Base-by-base conservation (phyloP, 371 early-diverging fungal genomes). In the Syncephalis fuscata region DNA sequence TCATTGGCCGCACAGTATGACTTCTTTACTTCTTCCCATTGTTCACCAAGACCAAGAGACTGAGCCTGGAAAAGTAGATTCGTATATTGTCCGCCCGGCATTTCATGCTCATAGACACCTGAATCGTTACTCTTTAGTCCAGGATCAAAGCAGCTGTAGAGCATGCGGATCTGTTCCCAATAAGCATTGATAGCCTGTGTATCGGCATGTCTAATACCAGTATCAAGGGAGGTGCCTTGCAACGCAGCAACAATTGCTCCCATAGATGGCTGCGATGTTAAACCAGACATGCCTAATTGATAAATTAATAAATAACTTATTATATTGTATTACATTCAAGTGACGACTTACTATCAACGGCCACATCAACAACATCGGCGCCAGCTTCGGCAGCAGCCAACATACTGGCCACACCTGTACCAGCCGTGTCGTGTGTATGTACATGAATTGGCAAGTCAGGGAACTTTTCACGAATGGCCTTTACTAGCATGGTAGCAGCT, bases 61-160 rank as follows among this genome's bases (percentile, higher is more conserved):
- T 85, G 82, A 27, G 89, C 82, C 66, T 94, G 93, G 85, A 94
- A 94, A 73, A 91, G 76, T 52, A 94, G 62, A 67, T 94, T 94
- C 45, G 95, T 94, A 71, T 92, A 94, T 67, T 94, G 88, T 27
- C 85, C 91, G 46, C 95, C 95, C 42, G 95, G 93, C 92, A 94
- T 92, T 70, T 92, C 92, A 61, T 89, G 89, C 26, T 76, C 72
- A 61, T 90, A 94, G 21, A 94, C 92, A 37, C 86, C 83, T 3
- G 90, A 84, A 56, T 92, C 93, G 5, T 80, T 74, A 7, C 77
- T 73, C 55, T 81, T 78, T 57, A 92, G 82, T 47, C 81, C 81
- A 39, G 86, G 86, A 57, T 94, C 95, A 56, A 94, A 94, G 67
- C 90, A 83, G 52, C 86, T 82, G 74, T 94, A 94, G 23, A 92